Evolutionary conservation across 2,329 filamentous ascomycete species (phyloP).

Genomic region (Verticillium nonalfalfae): DNA sequence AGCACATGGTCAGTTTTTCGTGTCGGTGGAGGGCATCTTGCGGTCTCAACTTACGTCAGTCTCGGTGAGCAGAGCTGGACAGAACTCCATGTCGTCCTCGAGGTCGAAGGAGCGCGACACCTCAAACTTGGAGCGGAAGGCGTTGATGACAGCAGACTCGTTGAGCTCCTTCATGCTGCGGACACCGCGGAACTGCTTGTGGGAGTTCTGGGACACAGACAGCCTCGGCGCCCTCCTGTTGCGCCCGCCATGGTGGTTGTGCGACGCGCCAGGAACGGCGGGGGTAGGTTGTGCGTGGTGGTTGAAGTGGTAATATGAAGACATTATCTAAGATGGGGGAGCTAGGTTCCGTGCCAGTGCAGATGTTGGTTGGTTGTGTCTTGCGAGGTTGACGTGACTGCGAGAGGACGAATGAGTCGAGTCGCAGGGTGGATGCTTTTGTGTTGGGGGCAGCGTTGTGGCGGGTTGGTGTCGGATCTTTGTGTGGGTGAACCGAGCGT

Average conservation of each 20-base stretch:
- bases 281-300: slow-evolving; percentile 52
- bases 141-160: slow-evolving; percentile 67
- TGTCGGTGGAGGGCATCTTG: not conserved
- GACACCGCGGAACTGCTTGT: slow-evolving; percentile 81
- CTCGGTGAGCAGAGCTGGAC: slow-evolving; percentile 85
- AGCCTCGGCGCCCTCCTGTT: slow-evolving; percentile 79
- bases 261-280: slow-evolving; percentile 49
- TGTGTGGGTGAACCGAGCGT: slow-evolving; percentile 2
- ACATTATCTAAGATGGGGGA: slow-evolving; percentile 38
- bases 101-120: slow-evolving; percentile 89
- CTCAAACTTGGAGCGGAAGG: slow-evolving; percentile 85
- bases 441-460: not conserved
- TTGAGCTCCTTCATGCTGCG: slow-evolving; percentile 81
- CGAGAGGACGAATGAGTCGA: not conserved
- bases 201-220: slow-evolving; percentile 72
- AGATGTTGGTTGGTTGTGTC: not conserved
- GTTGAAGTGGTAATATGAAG: slow-evolving; percentile 58
- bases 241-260: slow-evolving; percentile 72
- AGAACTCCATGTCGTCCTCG: slow-evolving; percentile 95
- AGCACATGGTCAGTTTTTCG: slow-evolving; percentile 16
- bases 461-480: not conserved
- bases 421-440: not conserved
- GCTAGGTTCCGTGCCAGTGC: not conserved
- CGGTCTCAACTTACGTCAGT: slow-evolving; percentile 66
- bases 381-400: not conserved